These are phyloP conservation scores for Paramarasmius palmivorus DNA, from an alignment of 1,284 basidiomycete genomes.

Conservation along the genomic window DNA sequence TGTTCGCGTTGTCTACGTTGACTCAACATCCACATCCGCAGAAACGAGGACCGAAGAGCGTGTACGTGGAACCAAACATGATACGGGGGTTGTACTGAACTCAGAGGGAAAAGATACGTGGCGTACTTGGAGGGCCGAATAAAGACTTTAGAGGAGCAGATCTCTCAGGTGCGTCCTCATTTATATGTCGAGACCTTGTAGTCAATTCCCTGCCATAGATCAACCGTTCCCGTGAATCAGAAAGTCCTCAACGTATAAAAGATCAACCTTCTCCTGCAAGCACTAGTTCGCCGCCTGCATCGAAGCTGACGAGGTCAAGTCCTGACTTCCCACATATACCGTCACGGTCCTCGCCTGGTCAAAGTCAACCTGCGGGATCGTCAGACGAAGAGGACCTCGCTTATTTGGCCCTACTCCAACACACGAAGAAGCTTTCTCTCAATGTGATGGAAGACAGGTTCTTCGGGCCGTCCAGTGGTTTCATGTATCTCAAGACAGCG, in stretches of 20 bases:
- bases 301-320: not conserved
- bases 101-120: not conserved
- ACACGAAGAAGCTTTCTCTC: slow-evolving; percentile 3
- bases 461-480: not conserved
- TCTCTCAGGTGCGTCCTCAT: not conserved
- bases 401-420: not conserved
- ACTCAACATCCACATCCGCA: not conserved
- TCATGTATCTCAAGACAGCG: not conserved
- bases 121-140: slow-evolving; percentile 1
- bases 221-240: not conserved
- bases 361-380: not conserved
- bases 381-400: slow-evolving; percentile 2
- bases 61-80: not conserved
- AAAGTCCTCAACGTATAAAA: not conserved
- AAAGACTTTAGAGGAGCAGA: slow-evolving; percentile 1
- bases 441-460: slow-evolving; percentile 5
- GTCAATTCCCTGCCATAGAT: not conserved
- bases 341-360: not conserved
- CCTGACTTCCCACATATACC: not conserved
- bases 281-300: not conserved
- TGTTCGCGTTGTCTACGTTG: not conserved
- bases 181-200: not conserved
- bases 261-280: not conserved
- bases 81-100: no score
- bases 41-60: slow-evolving; percentile 4